These are phyloP conservation scores for Incumbomyces lentus DNA, from an alignment of 2,329 filamentous ascomycete species.

Conservation along the genomic window DNA sequence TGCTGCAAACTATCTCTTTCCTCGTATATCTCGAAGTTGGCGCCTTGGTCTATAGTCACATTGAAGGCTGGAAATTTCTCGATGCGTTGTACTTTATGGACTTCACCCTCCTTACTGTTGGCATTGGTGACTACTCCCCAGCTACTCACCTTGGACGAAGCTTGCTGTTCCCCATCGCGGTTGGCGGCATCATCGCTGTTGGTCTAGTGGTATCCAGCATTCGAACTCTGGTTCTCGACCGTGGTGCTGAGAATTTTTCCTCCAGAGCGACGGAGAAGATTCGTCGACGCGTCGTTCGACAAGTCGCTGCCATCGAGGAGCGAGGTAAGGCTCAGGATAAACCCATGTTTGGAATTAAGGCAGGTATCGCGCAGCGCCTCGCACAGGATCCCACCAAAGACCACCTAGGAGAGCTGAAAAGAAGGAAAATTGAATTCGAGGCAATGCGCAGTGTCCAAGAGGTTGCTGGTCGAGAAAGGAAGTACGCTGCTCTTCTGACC, in stretches of 20 bases:
- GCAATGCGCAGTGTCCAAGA: constrained; percentile 39
- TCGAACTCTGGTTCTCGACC: constrained; percentile 29
- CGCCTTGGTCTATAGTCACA: constrained; percentile 28
- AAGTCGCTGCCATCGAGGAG: constrained; percentile 10
- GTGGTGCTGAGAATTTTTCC: constrained; percentile 28
- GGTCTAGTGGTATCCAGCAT: constrained; percentile 48
- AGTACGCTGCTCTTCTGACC: constrained; percentile 33
- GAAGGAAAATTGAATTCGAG: constrained; percentile 30
- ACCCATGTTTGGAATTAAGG: constrained; percentile 8
- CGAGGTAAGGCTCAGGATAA: constrained; percentile 7
- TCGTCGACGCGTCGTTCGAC: constrained; percentile 24
- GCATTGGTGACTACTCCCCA: constrained; percentile 43
- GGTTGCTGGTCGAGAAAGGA: constrained; percentile 30
- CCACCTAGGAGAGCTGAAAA: constrained; percentile 11
- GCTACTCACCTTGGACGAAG: constrained; percentile 40
- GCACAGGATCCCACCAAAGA: constrained; percentile 13
- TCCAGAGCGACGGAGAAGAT: constrained; percentile 27
- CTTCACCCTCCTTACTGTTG: constrained; percentile 46
- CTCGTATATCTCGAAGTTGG: constrained; percentile 32
- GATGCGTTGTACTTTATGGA: constrained; percentile 48
- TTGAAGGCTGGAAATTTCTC: constrained; percentile 44
- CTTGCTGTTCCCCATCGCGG: constrained; percentile 44
- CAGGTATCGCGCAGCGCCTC: constrained; percentile 9
- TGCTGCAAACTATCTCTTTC: constrained; percentile 35
- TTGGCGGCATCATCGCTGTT: constrained; percentile 45